Percentiles rank a stretch among this genome's conserved stretches.
Conservation (phyloP, 2,329 filamentous ascomycete genomes). For the Aspergillus melleus region DNA sequence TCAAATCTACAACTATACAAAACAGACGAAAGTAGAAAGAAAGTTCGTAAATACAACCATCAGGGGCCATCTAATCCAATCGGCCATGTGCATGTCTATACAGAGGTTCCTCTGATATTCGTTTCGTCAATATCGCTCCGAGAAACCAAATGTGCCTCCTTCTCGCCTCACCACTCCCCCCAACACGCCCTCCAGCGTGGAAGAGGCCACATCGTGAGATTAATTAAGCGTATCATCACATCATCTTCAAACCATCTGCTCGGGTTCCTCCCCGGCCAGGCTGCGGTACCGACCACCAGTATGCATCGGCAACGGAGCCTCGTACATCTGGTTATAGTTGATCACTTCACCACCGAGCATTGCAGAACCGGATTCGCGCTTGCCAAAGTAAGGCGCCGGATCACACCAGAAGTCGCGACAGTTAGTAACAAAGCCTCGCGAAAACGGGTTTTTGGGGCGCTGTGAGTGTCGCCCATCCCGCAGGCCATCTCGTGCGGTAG, state of each 20-base stretch:
- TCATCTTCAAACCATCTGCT: constrained; percentile 27
- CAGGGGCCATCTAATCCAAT: constrained; percentile 6
- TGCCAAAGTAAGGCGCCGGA: constrained; percentile 75
- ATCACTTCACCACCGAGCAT: constrained; percentile 75
- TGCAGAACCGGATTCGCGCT: constrained; percentile 70
- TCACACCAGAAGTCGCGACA: constrained; percentile 98
- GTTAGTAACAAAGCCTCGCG: constrained; percentile 77
- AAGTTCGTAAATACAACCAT: constrained; percentile 8
- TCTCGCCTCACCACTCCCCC: not conserved
- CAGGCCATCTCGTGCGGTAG: constrained; percentile 78
- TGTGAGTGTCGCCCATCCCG: constrained; percentile 46
- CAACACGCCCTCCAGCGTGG: not conserved
- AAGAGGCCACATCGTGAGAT: not conserved
- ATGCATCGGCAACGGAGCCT: constrained; percentile 70
- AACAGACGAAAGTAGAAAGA: constrained; percentile 5
- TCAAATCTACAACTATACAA: not conserved
- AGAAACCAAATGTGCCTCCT: not conserved
- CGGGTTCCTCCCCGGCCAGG: constrained; percentile 41
- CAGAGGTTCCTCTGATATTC: constrained; percentile 11
- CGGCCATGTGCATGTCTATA: constrained; percentile 9
- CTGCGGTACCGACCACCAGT: constrained; percentile 61
- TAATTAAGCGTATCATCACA: not conserved
- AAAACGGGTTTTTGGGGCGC: constrained; percentile 77
- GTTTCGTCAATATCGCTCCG: constrained; percentile 11
- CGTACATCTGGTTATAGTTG: constrained; percentile 88